These are phyloP conservation scores for Cladophialophora chaetospira DNA, from an alignment of 2,329 filamentous ascomycete species.

Conservation along the genomic window DNA sequence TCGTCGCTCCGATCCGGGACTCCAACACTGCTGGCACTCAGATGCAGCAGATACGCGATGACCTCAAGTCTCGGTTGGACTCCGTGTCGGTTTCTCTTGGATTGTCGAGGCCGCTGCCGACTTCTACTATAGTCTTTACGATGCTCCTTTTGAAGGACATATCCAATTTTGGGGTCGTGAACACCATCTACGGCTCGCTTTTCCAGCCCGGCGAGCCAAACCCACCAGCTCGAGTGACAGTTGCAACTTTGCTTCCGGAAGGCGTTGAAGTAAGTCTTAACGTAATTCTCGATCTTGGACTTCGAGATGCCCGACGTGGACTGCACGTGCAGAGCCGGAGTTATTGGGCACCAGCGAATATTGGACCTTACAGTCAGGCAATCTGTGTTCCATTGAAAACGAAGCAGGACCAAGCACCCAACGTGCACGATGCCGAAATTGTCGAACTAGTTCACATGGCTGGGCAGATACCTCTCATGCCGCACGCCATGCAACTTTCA, in stretches of 20 bases:
- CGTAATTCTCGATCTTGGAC: slow-evolving; percentile 47
- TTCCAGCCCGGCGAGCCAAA: slow-evolving; percentile 69
- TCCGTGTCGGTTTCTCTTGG: not conserved
- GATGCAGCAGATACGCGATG: slow-evolving; percentile 21
- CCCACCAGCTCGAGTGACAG: slow-evolving; percentile 80
- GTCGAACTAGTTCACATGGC: slow-evolving; percentile 66
- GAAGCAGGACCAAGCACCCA: slow-evolving; percentile 29
- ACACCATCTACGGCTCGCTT: slow-evolving; percentile 71
- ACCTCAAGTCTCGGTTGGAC: slow-evolving; percentile 9
- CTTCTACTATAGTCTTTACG: slow-evolving; percentile 46
- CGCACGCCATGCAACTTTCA: slow-evolving; percentile 68
- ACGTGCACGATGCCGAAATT: slow-evolving; percentile 28
- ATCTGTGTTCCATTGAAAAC: slow-evolving; percentile 56
- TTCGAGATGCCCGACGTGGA: slow-evolving; percentile 45
- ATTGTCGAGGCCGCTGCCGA: not conserved
- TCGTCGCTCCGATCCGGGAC: not conserved
- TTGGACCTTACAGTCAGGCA: slow-evolving; percentile 94
- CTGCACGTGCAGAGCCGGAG: slow-evolving; percentile 91
- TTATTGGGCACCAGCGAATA: slow-evolving; percentile 98
- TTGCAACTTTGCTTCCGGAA: slow-evolving; percentile 67
- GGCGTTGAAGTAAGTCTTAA: slow-evolving; percentile 64
- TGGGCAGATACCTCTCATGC: slow-evolving; percentile 87
- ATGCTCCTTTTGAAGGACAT: slow-evolving; percentile 76
- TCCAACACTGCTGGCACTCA: slow-evolving; percentile 15
- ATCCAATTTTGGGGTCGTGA: slow-evolving; percentile 74